Evolutionary conservation across 805 yeast genomes (phyloP), one percentile per base, ranked within the genome.

Genomic region (Scheffersomyces lignosus): DNA sequence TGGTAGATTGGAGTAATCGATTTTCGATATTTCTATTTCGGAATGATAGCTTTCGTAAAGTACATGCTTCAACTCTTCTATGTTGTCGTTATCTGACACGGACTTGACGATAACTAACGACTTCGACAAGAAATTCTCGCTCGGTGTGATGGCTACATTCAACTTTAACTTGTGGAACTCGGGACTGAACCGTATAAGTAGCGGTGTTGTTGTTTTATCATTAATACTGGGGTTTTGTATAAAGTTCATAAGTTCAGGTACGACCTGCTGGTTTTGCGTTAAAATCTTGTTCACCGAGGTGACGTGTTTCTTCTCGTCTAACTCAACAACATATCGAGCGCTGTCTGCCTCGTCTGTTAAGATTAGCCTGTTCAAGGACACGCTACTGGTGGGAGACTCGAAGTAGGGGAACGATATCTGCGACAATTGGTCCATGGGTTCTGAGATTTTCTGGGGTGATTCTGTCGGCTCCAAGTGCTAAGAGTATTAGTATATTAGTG

Each of bases 31-130:
- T 27, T 62, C 66, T 14, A 51, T 32, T 9, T 37, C 37, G n/a
- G 34, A 24, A 27, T 36, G 31, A 32, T 32, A 28, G 5, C 42
- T 38, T 13, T 41, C 43, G 9, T 29, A 29, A 8, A 50, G 36
- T 5, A 38, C 31, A 22, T 34, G 35, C 15, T 40, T 43, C 3
- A 57, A 41, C 4, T 31, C 25, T 2, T 40, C 40, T 2, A 37
- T 29, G 10, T 44, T 39, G 15, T 38, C 38, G 16, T 41, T 42
- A n/a, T 43, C 34, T 9, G 52, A 54, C 18, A 41, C 44, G 1
- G 65, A 45, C 31, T 68, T 68, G 8, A 63, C 58, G 10, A 69
- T 62, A 0, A 63, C 41, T n/a, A 69, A 43, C 14, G 58, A 45
- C 25, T 51, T 52, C 20, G 33, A 37, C 10, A 36, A 33, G 17